These are phyloP conservation scores for Ustilago esculenta DNA, from an alignment of 1,284 basidiomycete species.

Conservation along the genomic window DNA sequence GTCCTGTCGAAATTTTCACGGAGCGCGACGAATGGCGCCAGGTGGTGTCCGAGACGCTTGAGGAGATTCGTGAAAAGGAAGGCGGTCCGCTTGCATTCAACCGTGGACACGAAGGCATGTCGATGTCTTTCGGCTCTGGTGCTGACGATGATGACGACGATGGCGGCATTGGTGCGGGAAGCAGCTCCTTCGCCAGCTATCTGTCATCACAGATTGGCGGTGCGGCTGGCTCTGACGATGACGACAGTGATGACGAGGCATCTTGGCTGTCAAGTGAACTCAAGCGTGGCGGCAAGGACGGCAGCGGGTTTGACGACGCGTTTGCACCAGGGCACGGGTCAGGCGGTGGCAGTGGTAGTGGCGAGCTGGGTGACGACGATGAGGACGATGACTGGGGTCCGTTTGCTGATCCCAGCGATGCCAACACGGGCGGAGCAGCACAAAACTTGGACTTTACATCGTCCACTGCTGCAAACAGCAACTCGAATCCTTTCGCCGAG, in stretches of 20 bases:
- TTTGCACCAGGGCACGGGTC: conserved; percentile 26
- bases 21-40: conserved; percentile 61
- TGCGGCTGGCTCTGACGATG: conserved; percentile 49
- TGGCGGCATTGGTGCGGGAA: conserved; percentile 42
- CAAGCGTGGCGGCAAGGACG: conserved; percentile 24
- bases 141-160: conserved; percentile 41
- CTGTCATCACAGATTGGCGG: conserved; percentile 65
- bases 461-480: conserved; percentile 3
- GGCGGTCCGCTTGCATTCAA: conserved; percentile 64
- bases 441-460: conserved; percentile 35
- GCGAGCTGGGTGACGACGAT: conserved; percentile 41
- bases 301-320: conserved; percentile 53
- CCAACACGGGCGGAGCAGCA: conserved; percentile 3
- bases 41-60: conserved; percentile 60
- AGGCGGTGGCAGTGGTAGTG: conserved; percentile 24
- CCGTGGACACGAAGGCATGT: conserved; percentile 47
- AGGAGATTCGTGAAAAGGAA: conserved; percentile 62
- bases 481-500: conserved; percentile 48
- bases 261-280: conserved; percentile 56
- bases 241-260: conserved; percentile 62
- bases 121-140: conserved; percentile 50
- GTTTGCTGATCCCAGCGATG: conserved; percentile 55
- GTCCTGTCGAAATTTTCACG: conserved; percentile 38
- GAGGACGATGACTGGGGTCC: conserved; percentile 66
- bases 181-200: conserved; percentile 62